These are phyloP conservation scores for Penicillium maclennaniae DNA, from an alignment of 495 filamentous ascomycete genomes.

Conservation along the genomic window DNA sequence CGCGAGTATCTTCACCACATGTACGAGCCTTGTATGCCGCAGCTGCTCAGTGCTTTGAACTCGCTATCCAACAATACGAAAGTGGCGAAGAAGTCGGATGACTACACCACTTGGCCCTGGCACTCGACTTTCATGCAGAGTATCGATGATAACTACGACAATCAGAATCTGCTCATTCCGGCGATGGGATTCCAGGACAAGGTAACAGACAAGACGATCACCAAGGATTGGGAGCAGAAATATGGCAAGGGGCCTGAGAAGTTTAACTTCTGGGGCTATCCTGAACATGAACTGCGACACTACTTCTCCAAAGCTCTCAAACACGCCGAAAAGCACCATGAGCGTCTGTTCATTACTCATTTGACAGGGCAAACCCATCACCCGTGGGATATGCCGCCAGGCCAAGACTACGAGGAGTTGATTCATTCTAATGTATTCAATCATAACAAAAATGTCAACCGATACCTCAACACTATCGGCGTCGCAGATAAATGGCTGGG, in stretches of 20 bases:
- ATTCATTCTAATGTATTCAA: conserved; percentile 21
- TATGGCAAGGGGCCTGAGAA: conserved; percentile 18
- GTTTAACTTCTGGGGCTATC: conserved; percentile 43
- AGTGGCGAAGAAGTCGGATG: conserved; percentile 10
- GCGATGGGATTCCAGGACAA: conserved; percentile 32
- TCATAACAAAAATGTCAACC: conserved; percentile 22
- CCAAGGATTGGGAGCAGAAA: conserved; percentile 24
- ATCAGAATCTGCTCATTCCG: conserved; percentile 22
- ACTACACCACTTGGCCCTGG: conserved; percentile 27
- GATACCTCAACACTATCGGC: conserved; percentile 40
- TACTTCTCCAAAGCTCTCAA: conserved; percentile 37
- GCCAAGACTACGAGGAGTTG: conserved; percentile 27
- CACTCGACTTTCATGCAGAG: conserved; percentile 32
- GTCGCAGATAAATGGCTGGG: conserved; percentile 37
- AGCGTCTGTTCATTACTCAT: conserved; percentile 41
- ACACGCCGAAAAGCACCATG: conserved; percentile 29
- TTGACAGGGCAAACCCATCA: conserved; percentile 42
- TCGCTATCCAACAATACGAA: conserved; percentile 24
- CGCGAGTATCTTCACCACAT: conserved; percentile 35
- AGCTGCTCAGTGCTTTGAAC: conserved; percentile 33
- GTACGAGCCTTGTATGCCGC: conserved; percentile 43
- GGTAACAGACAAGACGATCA: conserved; percentile 27
- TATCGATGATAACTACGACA: conserved; percentile 24
- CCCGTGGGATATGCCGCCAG: conserved; percentile 35
- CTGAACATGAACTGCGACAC: conserved; percentile 32